These are phyloP conservation scores for Neohortaea acidophila DNA, from an alignment of 495 filamentous ascomycete genomes.

Conservation along the genomic window DNA sequence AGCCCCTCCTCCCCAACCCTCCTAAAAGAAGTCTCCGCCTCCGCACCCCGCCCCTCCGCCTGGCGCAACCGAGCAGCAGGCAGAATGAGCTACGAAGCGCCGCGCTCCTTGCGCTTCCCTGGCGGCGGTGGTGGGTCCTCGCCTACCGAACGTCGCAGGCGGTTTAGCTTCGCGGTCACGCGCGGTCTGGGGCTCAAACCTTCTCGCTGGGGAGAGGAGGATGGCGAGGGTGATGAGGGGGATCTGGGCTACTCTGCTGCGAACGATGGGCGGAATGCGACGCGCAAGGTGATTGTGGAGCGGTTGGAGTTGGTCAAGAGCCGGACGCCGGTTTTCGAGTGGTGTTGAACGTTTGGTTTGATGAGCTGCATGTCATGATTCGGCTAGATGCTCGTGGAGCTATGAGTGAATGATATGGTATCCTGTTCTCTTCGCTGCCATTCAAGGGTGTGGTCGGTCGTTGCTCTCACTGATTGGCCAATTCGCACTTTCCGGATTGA, in stretches of 20 bases:
- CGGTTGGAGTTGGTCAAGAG: slow-evolving; percentile 86
- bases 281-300: slow-evolving; percentile 91
- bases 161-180: slow-evolving; percentile 19
- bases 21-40: slow-evolving; percentile 1
- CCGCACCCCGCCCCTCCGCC: slow-evolving; percentile 9
- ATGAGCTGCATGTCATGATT: too few species aligned
- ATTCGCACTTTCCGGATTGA: too few species aligned
- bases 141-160: slow-evolving; percentile 13
- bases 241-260: slow-evolving; percentile 90
- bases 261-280: slow-evolving; percentile 77
- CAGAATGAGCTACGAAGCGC: slow-evolving; percentile 29
- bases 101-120: slow-evolving; percentile 14
- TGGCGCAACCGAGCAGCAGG: slow-evolving; percentile 19
- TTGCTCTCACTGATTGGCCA: too few species aligned
- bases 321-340: slow-evolving; percentile 91
- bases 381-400: too few species aligned
- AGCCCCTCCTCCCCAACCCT: not conserved
- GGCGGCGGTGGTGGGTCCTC: too few species aligned
- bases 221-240: slow-evolving; percentile 80
- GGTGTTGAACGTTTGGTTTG: slow-evolving; percentile 77
- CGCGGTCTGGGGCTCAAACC: not conserved
- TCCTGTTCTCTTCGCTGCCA: too few species aligned
- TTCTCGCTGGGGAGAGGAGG: slow-evolving; percentile 35
- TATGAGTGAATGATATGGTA: too few species aligned
- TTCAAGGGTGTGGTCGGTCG: too few species aligned